Percentiles rank a stretch among this genome's conserved stretches.
phyloP scores from a whole-genome alignment of 805 yeast species.

The Kuraishia cidri region DNA sequence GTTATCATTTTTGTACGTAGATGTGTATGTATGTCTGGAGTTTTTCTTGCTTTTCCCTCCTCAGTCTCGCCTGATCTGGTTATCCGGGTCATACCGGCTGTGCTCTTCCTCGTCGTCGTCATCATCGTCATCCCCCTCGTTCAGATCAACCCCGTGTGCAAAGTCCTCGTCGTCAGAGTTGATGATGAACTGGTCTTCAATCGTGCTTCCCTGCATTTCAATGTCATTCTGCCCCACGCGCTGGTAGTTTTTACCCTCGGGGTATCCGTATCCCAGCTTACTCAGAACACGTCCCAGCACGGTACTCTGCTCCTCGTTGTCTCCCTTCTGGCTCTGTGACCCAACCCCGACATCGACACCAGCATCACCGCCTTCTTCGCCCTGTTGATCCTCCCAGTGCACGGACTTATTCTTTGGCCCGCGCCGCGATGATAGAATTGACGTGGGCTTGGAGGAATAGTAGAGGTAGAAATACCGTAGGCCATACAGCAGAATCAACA shows the following conservation, averaged over 20 bases:
- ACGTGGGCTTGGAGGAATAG: constrained; percentile 10
- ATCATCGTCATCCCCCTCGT: too few relatives aligned
- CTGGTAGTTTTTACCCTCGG: constrained; percentile 11
- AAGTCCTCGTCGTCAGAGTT: constrained; percentile 35
- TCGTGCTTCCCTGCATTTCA: constrained; percentile 27
- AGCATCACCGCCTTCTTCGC: constrained; percentile 3
- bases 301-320: constrained; percentile 3
- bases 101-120: too few relatives aligned
- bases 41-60: too few relatives aligned
- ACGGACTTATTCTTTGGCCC: constrained; percentile 20
- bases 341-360: constrained; percentile 3
- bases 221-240: constrained; percentile 16
- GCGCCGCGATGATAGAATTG: constrained; percentile 5
- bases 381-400: constrained; percentile 20
- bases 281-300: constrained; percentile 11
- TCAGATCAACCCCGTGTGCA: too few relatives aligned
- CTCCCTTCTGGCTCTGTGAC: not conserved
- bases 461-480: constrained; percentile 14
- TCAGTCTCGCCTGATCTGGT: too few relatives aligned
- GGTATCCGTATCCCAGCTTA: constrained; percentile 26
- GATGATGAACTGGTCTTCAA: constrained; percentile 33
- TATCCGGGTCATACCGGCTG: too few relatives aligned
- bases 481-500: constrained; percentile 11
- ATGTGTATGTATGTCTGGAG: too few relatives aligned
- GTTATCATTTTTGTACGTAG: too few relatives aligned